These are phyloP conservation scores for Ascochyta pisi DNA, from an alignment of 2,329 filamentous ascomycete genomes.

Conservation along the genomic window DNA sequence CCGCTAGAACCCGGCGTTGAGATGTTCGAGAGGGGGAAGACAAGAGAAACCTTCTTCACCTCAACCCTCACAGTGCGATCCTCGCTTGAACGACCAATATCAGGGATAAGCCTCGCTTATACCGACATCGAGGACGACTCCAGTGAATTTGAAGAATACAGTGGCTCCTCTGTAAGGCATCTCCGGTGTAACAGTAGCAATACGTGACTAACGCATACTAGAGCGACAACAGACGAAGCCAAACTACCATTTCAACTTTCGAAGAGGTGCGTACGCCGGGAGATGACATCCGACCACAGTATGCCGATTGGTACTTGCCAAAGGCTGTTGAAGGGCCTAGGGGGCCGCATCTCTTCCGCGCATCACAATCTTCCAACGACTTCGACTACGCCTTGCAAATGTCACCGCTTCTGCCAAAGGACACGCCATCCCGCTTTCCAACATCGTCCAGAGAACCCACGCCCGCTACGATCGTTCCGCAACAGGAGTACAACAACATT, in stretches of 20 bases:
- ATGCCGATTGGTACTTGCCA: conserved; percentile 64
- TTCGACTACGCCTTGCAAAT: conserved; percentile 67
- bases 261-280: conserved; percentile 83
- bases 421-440: conserved; percentile 53
- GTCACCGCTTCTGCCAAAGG: conserved; percentile 75
- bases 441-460: conserved; percentile 51
- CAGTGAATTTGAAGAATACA: conserved; percentile 56
- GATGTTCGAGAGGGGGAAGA: conserved; percentile 58
- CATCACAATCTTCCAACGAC: conserved; percentile 66
- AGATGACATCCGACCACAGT: conserved; percentile 63
- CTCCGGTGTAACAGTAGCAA: not conserved
- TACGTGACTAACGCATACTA: conserved; percentile 50
- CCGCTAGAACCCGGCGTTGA: conserved; percentile 53
- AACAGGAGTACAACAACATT: conserved; percentile 60
- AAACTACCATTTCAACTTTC: conserved; percentile 86
- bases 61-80: conserved; percentile 44
- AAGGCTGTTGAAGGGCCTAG: conserved; percentile 79
- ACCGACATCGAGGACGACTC: conserved; percentile 72
- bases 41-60: conserved; percentile 65
- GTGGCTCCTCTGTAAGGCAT: conserved; percentile 70
- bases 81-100: conserved; percentile 65
- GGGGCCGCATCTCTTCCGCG: conserved; percentile 86
- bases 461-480: conserved; percentile 47
- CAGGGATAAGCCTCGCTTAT: conserved; percentile 78
- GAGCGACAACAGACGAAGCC: conserved; percentile 69